Percentiles rank a stretch among this genome's conserved stretches.
These are phyloP conservation scores for Jacaranda mimosifolia DNA, from an alignment of 257 asterid genomes.

Conservation along the genomic window DNA sequence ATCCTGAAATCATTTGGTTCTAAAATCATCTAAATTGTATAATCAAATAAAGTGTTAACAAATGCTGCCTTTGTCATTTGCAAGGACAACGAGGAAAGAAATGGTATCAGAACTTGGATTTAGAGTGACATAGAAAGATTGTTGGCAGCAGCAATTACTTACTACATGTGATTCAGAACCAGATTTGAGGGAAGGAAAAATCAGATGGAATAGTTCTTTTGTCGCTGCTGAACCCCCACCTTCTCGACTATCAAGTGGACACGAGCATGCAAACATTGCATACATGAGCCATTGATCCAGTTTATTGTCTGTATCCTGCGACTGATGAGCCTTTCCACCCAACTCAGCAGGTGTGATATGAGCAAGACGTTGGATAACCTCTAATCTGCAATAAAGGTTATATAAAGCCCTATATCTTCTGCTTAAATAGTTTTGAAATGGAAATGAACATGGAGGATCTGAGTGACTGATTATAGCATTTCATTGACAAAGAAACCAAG, in stretches of 20 bases:
- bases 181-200: conserved; percentile 92
- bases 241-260: conserved; percentile 88
- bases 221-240: conserved; percentile 87
- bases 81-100: conserved; percentile 4
- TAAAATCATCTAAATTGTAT: conserved; percentile 26
- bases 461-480: conserved; percentile 27
- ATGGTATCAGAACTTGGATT: conserved; percentile 24
- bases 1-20: conserved; percentile 27
- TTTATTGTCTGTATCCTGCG: conserved; percentile 95
- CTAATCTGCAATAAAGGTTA: conserved; percentile 69
- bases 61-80: conserved; percentile 28
- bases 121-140: conserved; percentile 28
- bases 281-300: conserved; percentile 99
- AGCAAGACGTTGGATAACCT: conserved; percentile 95
- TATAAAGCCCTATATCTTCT: conserved; percentile 15
- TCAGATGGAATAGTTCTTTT: conserved; percentile 94
- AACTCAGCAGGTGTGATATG: conserved; percentile 89
- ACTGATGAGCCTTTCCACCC: conserved; percentile 98
- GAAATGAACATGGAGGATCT: conserved; percentile 30
- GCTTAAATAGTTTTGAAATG: conserved; percentile 30
- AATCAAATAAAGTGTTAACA: conserved; percentile 11
- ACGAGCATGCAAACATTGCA: conserved; percentile 97
- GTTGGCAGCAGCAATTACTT: conserved; percentile 51
- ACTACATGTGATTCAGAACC: conserved; percentile 92
- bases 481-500: conserved; percentile 16